phyloP scores from a whole-genome alignment of 2,329 filamentous ascomycete species.

The Alternaria rosae region DNA sequence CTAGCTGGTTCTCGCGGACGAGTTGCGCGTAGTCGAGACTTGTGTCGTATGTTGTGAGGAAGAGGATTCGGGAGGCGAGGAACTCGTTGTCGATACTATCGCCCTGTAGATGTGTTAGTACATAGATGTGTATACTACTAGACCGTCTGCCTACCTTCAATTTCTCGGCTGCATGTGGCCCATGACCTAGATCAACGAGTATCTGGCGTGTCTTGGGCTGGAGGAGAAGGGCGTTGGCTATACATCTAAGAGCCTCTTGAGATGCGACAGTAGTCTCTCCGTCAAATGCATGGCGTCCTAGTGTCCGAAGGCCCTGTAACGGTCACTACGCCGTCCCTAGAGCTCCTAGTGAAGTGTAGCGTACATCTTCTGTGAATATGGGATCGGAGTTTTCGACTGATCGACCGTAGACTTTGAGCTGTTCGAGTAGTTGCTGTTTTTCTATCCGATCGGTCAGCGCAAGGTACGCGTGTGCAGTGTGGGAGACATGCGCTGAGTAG shows the following conservation, averaged over 20 bases:
- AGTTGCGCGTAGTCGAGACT: constrained; percentile 71
- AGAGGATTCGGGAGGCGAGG: constrained; percentile 77
- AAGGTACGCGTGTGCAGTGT: background rate
- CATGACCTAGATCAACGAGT: constrained; percentile 74
- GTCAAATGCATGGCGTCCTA: constrained; percentile 77
- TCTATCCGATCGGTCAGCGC: constrained; percentile 57
- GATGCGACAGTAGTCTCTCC: constrained; percentile 65
- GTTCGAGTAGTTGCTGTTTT: constrained; percentile 62
- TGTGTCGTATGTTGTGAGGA: constrained; percentile 80
- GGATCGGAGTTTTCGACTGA: constrained; percentile 75
- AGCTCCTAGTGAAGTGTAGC: constrained; percentile 20
- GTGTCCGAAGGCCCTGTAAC: constrained; percentile 73
- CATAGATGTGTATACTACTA: too few relatives aligned
- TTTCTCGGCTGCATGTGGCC: constrained; percentile 71
- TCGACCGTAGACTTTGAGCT: constrained; percentile 81
- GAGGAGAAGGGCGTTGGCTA: constrained; percentile 85
- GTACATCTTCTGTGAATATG: constrained; percentile 82
- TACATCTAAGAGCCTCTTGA: constrained; percentile 77
- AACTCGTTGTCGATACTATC: constrained; percentile 87
- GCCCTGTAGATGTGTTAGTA: constrained; percentile 57
- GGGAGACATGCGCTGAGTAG: constrained; percentile 63
- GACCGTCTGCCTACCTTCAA: constrained; percentile 61
- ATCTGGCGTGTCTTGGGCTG: constrained; percentile 72
- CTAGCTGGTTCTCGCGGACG: constrained; percentile 71
- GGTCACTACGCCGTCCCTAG: constrained; percentile 12